Evolutionary conservation across 352 stramenopile genomes (phyloP), one percentile per base, ranked within the genome.

Genomic region (Pythium angustatum): DNA sequence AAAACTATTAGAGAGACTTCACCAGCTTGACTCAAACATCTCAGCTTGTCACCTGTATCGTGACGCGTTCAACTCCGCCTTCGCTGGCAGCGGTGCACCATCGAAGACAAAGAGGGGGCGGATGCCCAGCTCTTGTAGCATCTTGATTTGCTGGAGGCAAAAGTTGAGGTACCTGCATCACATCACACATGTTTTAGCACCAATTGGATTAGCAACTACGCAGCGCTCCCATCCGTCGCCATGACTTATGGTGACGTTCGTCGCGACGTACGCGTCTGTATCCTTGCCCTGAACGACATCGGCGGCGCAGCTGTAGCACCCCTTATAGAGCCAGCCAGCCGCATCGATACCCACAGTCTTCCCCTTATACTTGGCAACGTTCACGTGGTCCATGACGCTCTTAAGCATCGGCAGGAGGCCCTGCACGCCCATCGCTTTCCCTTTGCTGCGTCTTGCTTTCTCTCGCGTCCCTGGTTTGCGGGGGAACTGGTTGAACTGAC

Each of bases 51-150:
- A 91, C 82, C 73, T 79, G 59, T 78, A 73, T 58, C 85, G 69
- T 22, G 52, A 47, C 15, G 61, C 59, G 36, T 91, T 91, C 33
- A 87, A 76, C 27, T 76, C 76, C 3, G 66, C 72, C 69, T 98
- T 98, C 9, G 87, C 85, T 0, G 94, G 93, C 24, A 98, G 53
- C 55, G 87, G 68, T 11, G 82, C 93, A n/a, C 94, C 96, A 68
- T 98, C 96, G 33, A 98, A 98, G 11, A 98, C 93, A 12, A 98
- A 77, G 24, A 96, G 75, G 17, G 92, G 94, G 15, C 75, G 92
- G 57, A 98, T 80, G 9, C 85, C 68, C 60, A 96, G 76, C 15
- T 85, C 59, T 50, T 90, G 76, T 19, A 98, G 76, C 49, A 97
- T 34, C 33, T 97, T 87, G 48, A 98, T 81, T 53, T 91, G 87